Conservation (phyloP, 345 rosid species). For the Kernera saxatilis region DNA sequence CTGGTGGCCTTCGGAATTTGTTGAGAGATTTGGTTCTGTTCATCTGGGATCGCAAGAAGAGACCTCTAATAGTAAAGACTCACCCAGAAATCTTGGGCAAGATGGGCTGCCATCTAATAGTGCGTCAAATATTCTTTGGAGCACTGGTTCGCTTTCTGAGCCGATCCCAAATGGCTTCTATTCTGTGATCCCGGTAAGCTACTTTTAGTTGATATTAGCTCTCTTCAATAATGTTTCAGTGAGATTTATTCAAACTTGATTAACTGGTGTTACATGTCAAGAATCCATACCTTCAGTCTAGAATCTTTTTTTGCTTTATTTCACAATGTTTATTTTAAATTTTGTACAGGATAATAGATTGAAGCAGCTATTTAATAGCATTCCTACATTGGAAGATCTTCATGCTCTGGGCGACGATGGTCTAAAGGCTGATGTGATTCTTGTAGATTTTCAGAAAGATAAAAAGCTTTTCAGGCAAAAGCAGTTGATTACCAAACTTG, state of each 20-base stretch:
- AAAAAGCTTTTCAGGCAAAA: slow-evolving; percentile 84
- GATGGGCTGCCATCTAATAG: slow-evolving; percentile 58
- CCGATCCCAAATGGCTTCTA: slow-evolving; percentile 91
- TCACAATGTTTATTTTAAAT: not conserved
- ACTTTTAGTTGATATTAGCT: not conserved
- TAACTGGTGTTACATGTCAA: not conserved
- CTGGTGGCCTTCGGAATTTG: slow-evolving; percentile 90
- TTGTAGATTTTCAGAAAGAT: slow-evolving; percentile 82
- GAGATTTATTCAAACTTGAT: not conserved
- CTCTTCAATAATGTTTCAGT: not conserved
- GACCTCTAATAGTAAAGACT: slow-evolving; percentile 45
- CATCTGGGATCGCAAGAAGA: slow-evolving; percentile 72
- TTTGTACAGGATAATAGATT: slow-evolving; percentile 72
- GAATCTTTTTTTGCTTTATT: not conserved
- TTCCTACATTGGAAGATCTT: slow-evolving; percentile 89
- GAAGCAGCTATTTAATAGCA: slow-evolving; percentile 56
- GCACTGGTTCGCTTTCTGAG: slow-evolving; percentile 74
- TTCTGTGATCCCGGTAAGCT: slow-evolving; percentile 66
- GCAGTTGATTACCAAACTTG: slow-evolving; percentile 66
- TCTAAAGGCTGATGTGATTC: slow-evolving; percentile 66
- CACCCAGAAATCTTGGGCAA: slow-evolving; percentile 57
- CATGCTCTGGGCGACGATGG: slow-evolving; percentile 76
- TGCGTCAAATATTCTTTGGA: slow-evolving; percentile 90
- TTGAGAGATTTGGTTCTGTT: slow-evolving; percentile 68
- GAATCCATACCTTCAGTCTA: not conserved